Conservation (phyloP, 1,284 basidiomycete species). For the Cutaneotrichosporon sp. region DNA sequence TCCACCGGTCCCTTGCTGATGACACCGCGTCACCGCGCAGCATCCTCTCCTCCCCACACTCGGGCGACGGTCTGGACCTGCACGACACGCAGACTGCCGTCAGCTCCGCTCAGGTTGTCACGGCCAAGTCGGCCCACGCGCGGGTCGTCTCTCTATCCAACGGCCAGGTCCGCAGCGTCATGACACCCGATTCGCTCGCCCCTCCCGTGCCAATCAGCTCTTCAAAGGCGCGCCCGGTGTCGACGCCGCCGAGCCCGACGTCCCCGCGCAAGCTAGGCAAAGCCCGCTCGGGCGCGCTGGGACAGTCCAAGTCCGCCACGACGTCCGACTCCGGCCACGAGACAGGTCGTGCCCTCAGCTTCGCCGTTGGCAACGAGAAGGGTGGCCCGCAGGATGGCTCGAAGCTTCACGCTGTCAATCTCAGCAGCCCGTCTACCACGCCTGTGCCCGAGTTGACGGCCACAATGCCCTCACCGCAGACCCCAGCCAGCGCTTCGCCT, state of each 20-base stretch:
- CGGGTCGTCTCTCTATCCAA: constrained; percentile 4
- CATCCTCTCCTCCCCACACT: not conserved
- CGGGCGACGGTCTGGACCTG: not conserved
- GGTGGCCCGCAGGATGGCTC: not conserved
- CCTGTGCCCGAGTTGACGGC: not conserved
- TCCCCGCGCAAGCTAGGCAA: too few relatives aligned
- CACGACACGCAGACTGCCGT: not conserved
- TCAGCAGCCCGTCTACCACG: not conserved
- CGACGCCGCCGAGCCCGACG: not conserved
- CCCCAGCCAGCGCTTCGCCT: not conserved
- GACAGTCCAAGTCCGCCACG: too few relatives aligned
- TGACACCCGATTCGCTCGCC: not conserved
- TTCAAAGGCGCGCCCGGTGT: not conserved
- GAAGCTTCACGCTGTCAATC: not conserved
- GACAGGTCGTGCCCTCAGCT: not conserved
- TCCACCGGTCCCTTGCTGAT: not conserved
- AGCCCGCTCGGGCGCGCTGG: too few relatives aligned
- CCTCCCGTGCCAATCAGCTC: not conserved
- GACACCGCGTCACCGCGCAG: not conserved
- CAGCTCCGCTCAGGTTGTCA: constrained; percentile 7
- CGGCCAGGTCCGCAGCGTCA: not conserved
- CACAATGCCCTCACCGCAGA: not conserved
- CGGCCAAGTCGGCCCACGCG: not conserved
- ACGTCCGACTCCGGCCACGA: too few relatives aligned
- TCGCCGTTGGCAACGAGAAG: not conserved